Conservation (phyloP, 345 rosid genomes). For the Aethionema arabicum region DNA sequence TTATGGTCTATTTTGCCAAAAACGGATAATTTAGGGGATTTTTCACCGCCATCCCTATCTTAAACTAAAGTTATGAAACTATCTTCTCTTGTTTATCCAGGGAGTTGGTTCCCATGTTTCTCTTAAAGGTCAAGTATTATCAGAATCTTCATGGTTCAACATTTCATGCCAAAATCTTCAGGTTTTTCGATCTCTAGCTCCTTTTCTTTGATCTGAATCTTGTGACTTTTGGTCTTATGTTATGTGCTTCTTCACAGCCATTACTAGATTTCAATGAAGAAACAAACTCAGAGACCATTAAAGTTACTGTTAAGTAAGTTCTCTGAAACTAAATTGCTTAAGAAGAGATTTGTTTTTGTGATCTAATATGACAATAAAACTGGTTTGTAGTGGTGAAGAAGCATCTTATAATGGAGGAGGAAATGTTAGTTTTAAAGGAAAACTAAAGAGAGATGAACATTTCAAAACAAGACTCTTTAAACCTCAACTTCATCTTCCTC, state of each 20-base stretch:
- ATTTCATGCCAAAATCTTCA: constrained; percentile 73
- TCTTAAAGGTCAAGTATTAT: constrained; percentile 44
- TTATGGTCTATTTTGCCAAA: no score
- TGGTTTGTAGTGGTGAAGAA: constrained; percentile 46
- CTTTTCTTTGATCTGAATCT: background rate
- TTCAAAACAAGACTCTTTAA: constrained; percentile 57
- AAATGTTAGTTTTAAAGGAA: constrained; percentile 67
- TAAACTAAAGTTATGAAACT: no score
- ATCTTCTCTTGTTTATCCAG: constrained; percentile 36
- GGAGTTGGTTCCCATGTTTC: constrained; percentile 68
- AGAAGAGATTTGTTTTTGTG: background rate
- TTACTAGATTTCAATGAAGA: constrained; percentile 44
- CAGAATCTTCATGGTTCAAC: constrained; percentile 59
- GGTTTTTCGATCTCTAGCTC: constrained; percentile 40
- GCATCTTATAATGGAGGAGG: constrained; percentile 79
- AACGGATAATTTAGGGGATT: no score
- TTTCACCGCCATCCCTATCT: no score
- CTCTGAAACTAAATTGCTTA: constrained; percentile 8
- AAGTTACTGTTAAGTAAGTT: constrained; percentile 69
- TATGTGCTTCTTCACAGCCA: constrained; percentile 51
- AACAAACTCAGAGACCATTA: constrained; percentile 37
- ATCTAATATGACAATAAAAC: constrained; percentile 2
- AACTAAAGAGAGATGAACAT: constrained; percentile 42
- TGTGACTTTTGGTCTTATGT: constrained; percentile 9
- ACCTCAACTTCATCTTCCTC: constrained; percentile 51